Evolutionary conservation across 2,329 filamentous ascomycete species (phyloP).

Genomic region (Amylocarpus encephaloides): DNA sequence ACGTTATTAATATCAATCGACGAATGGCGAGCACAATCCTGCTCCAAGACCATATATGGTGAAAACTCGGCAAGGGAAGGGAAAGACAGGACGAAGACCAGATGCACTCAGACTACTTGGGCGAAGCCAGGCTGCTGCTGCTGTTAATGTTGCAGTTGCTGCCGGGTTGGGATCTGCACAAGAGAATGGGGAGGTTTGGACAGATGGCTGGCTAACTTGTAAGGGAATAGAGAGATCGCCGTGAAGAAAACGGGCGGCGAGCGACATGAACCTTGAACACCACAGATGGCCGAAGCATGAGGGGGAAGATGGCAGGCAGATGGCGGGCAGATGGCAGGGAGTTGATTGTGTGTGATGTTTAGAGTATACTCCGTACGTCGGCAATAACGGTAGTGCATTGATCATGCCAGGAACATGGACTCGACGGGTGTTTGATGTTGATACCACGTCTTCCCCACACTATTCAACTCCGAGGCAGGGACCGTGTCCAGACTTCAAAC

Average conservation of each 20-base stretch:
- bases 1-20: constrained; percentile 5
- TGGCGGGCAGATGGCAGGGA: not conserved
- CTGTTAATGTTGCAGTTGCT: no score
- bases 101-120: constrained; percentile 17
- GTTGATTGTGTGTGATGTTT: not conserved
- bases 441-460: constrained; percentile 31
- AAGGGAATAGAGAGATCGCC: constrained; percentile 21
- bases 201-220: no score
- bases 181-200: constrained; percentile 25
- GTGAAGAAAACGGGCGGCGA: constrained; percentile 26
- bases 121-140: constrained; percentile 22
- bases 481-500: no score
- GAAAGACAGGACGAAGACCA: constrained; percentile 25
- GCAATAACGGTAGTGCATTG: constrained; percentile 29
- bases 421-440: constrained; percentile 32
- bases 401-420: constrained; percentile 25
- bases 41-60: constrained; percentile 8
- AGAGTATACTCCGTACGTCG: not conserved
- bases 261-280: constrained; percentile 29
- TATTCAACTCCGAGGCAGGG: constrained; percentile 22
- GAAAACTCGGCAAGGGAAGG: constrained; percentile 8
- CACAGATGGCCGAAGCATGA: constrained; percentile 14
- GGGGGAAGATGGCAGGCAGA: constrained; percentile 13
- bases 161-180: constrained; percentile 19
- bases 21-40: constrained; percentile 12